Conservation (phyloP, 2,329 filamentous ascomycete genomes). For the Colletotrichum aenigma region DNA sequence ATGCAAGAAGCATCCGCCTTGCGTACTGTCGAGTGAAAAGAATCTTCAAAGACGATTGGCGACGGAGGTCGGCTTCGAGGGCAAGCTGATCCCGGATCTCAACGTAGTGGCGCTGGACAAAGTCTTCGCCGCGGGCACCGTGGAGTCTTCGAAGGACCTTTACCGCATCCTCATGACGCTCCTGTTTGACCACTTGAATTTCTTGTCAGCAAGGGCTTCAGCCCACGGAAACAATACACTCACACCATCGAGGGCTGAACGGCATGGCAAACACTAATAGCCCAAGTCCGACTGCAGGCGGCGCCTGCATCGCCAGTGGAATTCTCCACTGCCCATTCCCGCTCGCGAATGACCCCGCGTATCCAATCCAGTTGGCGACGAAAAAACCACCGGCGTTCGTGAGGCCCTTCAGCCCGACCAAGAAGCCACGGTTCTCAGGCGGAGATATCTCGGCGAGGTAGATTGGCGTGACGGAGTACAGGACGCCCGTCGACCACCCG, state of each 20-base stretch:
- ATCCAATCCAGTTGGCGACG: not conserved
- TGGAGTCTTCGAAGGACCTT: not conserved
- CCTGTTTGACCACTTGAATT: not conserved
- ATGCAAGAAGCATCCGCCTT: not conserved
- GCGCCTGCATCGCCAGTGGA: not conserved
- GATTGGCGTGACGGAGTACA: not conserved
- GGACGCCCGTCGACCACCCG: not conserved
- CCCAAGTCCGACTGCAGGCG: not conserved
- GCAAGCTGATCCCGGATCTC: not conserved
- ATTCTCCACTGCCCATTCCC: not conserved
- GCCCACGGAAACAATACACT: not conserved
- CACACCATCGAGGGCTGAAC: not conserved
- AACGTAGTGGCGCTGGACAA: not conserved
- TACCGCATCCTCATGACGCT: not conserved
- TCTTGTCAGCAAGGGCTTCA: not conserved
- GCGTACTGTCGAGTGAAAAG: not conserved
- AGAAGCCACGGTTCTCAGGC: not conserved
- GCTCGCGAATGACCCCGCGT: not conserved
- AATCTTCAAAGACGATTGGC: not conserved
- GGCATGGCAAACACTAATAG: not conserved
- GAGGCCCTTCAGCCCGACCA: not conserved
- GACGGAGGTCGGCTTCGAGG: not conserved
- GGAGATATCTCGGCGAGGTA: not conserved
- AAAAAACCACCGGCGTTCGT: not conserved
- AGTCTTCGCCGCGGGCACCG: not conserved